Base-by-base conservation (phyloP, 1,284 basidiomycete genomes). In the Mycena citricolor region DNA sequence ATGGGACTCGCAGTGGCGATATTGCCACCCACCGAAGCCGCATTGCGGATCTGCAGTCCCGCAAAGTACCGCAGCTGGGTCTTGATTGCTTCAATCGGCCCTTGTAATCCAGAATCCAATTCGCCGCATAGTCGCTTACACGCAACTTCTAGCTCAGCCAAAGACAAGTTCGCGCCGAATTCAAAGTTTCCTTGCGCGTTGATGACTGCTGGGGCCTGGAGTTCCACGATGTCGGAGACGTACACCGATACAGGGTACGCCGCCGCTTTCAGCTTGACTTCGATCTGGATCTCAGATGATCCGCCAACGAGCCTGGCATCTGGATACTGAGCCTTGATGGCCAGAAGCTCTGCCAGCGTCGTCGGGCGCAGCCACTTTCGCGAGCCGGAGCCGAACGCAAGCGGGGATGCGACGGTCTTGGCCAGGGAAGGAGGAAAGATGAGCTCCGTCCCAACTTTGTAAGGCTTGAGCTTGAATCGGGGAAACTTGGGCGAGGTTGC, bases 11-110 rank as follows among this genome's bases (percentile, higher is more conserved):
- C 51, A 7, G 51, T 54, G 14, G 51, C 51, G 20, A 54, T 54
- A 22, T 54, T 54, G 11, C 51, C 51, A 12, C 51, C 51, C 1
- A 54, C 48, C 14, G 44, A 47, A 4, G 48, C 49, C 7, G 51
- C 51, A 20, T 51, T 54, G 6, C 51, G 39, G 20, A 54, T 54
- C 17, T 54, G 51, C 8, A 49, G 42, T 4, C 51, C 51, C 3
- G 51, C 51, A 40, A 54, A 54, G 26, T 51, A 54, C 6, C 51
- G 48, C 42, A 54, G 37, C 36, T 54, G 51, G 0, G 48, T 50
- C 26, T 42, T 41, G 33, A 54, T 49, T 8, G 51, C 51, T 25
- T 54, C 51, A 29, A 54, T 44, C 8, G 51, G 51, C 5, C 51
- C 51, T 12, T 37, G 40, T 14, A 44, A 10, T 25, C 17, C 20